These are phyloP conservation scores for Lophium mytilinum DNA, from an alignment of 495 filamentous ascomycete genomes.

Conservation along the genomic window DNA sequence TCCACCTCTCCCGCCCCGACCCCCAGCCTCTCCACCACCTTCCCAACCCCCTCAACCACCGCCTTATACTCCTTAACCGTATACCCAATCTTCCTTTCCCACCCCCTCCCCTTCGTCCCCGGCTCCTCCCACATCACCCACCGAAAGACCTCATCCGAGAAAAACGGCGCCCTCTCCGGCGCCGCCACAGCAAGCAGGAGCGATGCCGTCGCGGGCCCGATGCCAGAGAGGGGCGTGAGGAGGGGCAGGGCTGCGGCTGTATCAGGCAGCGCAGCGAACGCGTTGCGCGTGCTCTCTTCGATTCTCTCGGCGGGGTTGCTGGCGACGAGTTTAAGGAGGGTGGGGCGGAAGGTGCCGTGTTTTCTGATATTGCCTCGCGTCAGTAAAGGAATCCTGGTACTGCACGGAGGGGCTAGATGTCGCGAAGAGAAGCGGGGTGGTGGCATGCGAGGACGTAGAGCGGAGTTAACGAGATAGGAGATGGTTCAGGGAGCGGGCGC, in stretches of 20 bases:
- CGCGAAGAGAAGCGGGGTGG: too few species aligned
- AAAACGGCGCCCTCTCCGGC: slow-evolving; percentile 55
- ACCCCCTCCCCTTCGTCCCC: slow-evolving; percentile 30
- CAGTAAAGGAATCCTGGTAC: background rate
- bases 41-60: slow-evolving; percentile 41
- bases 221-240: slow-evolving; percentile 46
- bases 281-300: slow-evolving; percentile 39
- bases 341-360: slow-evolving; percentile 65
- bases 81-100: slow-evolving; percentile 53
- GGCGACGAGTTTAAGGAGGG: slow-evolving; percentile 55
- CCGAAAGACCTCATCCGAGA: slow-evolving; percentile 65
- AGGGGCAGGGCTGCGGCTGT: slow-evolving; percentile 40
- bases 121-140: slow-evolving; percentile 48
- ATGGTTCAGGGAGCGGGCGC: slow-evolving; percentile 14
- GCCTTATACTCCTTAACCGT: slow-evolving; percentile 53
- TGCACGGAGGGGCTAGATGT: too few species aligned
- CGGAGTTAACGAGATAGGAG: background rate
- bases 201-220: slow-evolving; percentile 68
- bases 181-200: slow-evolving; percentile 57
- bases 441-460: too few species aligned
- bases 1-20: slow-evolving; percentile 13
- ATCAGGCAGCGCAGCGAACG: slow-evolving; percentile 32
- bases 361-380: slow-evolving; percentile 28
- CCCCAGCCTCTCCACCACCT: slow-evolving; percentile 32
- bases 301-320: slow-evolving; percentile 45